These are phyloP conservation scores for Dryas drummondii DNA, from an alignment of 306 rosid species.

Conservation along the genomic window DNA sequence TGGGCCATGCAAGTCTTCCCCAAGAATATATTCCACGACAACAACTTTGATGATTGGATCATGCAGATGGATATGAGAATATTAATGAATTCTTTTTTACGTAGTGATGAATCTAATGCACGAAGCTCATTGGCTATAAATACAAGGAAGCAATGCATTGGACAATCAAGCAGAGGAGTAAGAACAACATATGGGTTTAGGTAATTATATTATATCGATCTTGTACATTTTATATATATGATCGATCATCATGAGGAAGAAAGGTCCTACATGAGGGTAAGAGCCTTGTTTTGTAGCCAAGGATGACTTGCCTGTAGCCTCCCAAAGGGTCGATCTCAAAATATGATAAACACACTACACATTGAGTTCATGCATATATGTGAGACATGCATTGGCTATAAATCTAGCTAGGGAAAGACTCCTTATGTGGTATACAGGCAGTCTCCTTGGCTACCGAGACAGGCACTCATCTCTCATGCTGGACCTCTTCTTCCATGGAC, in stretches of 20 bases:
- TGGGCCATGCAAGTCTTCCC: slow-evolving; percentile 34
- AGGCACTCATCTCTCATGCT: slow-evolving; percentile 45
- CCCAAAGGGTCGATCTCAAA: neutral
- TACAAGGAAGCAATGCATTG: slow-evolving; percentile 9
- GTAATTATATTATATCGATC: neutral
- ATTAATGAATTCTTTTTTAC: neutral
- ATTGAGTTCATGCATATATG: too few relatives aligned
- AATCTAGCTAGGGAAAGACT: neutral
- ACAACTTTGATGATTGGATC: slow-evolving; percentile 19
- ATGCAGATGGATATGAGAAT: slow-evolving; percentile 13
- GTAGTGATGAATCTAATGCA: slow-evolving; percentile 5
- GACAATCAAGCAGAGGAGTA: neutral
- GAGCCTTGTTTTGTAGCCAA: slow-evolving; percentile 64
- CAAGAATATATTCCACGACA: slow-evolving; percentile 41
- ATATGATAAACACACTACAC: neutral
- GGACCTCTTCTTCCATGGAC: slow-evolving; percentile 38
- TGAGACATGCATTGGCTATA: neutral
- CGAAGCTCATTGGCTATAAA: slow-evolving; percentile 26
- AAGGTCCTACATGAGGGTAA: slow-evolving; percentile 49
- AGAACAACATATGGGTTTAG: too few relatives aligned
- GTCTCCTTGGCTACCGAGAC: slow-evolving; percentile 62
- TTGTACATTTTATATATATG: too few relatives aligned
- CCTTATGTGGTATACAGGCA: slow-evolving; percentile 43
- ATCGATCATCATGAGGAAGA: slow-evolving; percentile 24
- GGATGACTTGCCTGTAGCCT: slow-evolving; percentile 64